Evolutionary conservation across 768 basidiomycete genomes (phyloP), one percentile per base, ranked within the genome.

Genomic region (Trametes gibbosa): DNA sequence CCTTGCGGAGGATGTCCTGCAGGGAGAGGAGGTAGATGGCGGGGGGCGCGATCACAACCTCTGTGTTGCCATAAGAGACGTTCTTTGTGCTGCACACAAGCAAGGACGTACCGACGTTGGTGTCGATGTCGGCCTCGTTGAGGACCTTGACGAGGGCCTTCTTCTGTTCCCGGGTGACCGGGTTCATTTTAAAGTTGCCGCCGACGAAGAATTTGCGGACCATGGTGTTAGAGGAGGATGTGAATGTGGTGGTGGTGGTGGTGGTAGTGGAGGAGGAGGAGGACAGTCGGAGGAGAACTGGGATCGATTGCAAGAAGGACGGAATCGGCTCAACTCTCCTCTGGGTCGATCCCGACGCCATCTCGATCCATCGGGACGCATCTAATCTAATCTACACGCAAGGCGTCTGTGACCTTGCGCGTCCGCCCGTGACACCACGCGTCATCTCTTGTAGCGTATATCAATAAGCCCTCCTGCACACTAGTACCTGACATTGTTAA

Each of bases 151-250:
- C 75, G 68, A 99, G 82, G 43, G 77, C 75, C 63, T 76, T 76
- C 73, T 89, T 87, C 65, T 84, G 80, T 63, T 80, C 79, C 63
- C 78, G 78, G 37, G 86, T 82, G 58, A 78, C 77, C 27, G 90
- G 90, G 79, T 98, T 96, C 87, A 98, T 88, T 81, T 98, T 99
- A 85, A 96, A 98, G 83, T 98, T 98, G 29, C 95, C 92, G 63
- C 96, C 96, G 67, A 92, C 94, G 71, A 97, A 95, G 79, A 95
- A 96, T 73, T 84, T 78, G 70, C 93, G 92, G 62, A 87, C 59
- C 90, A 90, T 89, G 17, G 49, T 56, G 27, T 32, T 32, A 5
- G 29, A 32, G 12, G 4, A 48, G 42, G 45, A 5, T 45, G 17
- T 51, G 21, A 10, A 39, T 25, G 39, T 9, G 24, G 16, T 3